phyloP scores from a whole-genome alignment of 2,329 filamentous ascomycete genomes.

The Cladophialophora bantiana region DNA sequence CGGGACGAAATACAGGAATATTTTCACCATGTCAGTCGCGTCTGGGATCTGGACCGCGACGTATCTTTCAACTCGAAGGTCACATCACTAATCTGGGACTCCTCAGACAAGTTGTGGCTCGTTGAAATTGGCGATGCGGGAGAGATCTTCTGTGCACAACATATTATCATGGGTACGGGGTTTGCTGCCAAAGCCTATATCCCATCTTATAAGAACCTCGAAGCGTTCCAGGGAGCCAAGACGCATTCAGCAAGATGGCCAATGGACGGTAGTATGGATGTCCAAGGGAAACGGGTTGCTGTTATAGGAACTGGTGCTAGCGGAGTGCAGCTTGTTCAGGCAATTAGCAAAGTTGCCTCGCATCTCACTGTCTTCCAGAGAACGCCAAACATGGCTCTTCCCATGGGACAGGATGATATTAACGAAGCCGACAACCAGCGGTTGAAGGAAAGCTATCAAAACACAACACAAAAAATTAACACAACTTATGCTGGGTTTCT shows the following conservation, averaged over 20 bases:
- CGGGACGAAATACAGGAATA: slow-evolving; percentile 18
- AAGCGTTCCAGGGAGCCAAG: slow-evolving; percentile 37
- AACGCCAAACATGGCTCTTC: slow-evolving; percentile 69
- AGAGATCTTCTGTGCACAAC: slow-evolving; percentile 24
- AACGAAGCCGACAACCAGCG: slow-evolving; percentile 45
- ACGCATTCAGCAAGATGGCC: slow-evolving; percentile 51
- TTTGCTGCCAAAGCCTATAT: slow-evolving; percentile 42
- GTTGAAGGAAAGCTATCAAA: slow-evolving; percentile 40
- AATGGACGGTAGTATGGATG: slow-evolving; percentile 52
- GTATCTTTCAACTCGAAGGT: slow-evolving; percentile 14
- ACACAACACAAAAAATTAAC: background rate
- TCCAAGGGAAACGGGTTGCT: slow-evolving; percentile 49
- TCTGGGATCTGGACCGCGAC: slow-evolving; percentile 17
- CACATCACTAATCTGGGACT: slow-evolving; percentile 47
- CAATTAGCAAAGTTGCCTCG: slow-evolving; percentile 49
- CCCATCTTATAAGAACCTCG: slow-evolving; percentile 40
- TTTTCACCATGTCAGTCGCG: slow-evolving; percentile 16
- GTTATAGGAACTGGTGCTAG: slow-evolving; percentile 56
- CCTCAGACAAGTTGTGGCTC: slow-evolving; percentile 68
- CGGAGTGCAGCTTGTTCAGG: slow-evolving; percentile 51
- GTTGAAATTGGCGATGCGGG: slow-evolving; percentile 57
- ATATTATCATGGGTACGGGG: slow-evolving; percentile 42
- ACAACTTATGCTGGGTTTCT: slow-evolving; percentile 44
- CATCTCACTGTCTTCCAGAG: slow-evolving; percentile 64
- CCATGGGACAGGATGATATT: slow-evolving; percentile 60